These are phyloP conservation scores for Moelleriella libera DNA, from an alignment of 2,329 filamentous ascomycete genomes.

Conservation along the genomic window DNA sequence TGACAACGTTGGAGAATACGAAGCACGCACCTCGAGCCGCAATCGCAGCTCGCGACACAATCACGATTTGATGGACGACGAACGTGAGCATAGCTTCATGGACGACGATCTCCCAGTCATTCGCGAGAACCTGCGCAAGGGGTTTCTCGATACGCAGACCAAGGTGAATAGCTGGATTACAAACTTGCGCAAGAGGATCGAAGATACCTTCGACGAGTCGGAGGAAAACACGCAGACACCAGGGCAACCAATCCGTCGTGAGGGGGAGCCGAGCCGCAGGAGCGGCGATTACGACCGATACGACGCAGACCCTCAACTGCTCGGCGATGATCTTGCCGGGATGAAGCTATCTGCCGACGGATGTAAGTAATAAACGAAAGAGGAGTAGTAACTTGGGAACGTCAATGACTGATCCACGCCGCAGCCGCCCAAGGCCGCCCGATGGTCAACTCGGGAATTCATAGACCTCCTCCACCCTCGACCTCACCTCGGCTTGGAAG, in stretches of 20 bases:
- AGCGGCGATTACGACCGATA: constrained; percentile 87
- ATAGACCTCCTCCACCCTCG: constrained; percentile 50
- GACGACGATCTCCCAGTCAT: constrained; percentile 94
- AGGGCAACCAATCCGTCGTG: constrained; percentile 28
- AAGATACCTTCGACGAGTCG: constrained; percentile 70
- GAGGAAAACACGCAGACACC: constrained; percentile 26
- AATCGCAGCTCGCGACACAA: constrained; percentile 23
- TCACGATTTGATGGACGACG: constrained; percentile 30
- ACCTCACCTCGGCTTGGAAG: constrained; percentile 34
- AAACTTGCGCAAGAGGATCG: constrained; percentile 82
- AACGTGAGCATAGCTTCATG: constrained; percentile 77
- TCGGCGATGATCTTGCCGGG: constrained; percentile 77
- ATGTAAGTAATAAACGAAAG: constrained; percentile 31
- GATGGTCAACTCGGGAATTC: constrained; percentile 61
- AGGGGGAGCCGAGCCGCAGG: constrained; percentile 48
- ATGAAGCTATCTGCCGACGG: constrained; percentile 50
- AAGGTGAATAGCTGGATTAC: constrained; percentile 90
- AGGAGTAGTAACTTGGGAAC: not conserved
- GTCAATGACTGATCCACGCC: not conserved
- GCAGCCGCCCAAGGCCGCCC: constrained; percentile 12
- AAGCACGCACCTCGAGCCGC: constrained; percentile 37
- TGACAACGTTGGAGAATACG: constrained; percentile 47
- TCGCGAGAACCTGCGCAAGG: constrained; percentile 82
- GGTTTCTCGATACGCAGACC: constrained; percentile 84
- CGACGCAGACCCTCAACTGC: constrained; percentile 81